These are phyloP conservation scores for Boletus patriciae DNA, from an alignment of 768 basidiomycete species.

Conservation along the genomic window DNA sequence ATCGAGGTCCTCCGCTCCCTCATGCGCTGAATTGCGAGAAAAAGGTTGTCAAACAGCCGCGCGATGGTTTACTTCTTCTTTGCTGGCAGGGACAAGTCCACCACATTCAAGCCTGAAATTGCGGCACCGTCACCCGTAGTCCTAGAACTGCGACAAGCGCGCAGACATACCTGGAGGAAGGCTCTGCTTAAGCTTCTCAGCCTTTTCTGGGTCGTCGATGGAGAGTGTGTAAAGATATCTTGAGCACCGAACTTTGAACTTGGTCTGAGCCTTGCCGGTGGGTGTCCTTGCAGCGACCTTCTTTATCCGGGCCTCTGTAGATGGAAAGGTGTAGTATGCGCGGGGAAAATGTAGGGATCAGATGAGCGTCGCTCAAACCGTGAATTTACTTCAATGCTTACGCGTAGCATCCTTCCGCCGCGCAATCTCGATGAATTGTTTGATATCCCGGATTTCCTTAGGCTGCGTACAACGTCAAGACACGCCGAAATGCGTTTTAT, in stretches of 20 bases:
- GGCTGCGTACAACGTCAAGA: conserved; percentile 53
- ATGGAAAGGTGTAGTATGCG: not conserved
- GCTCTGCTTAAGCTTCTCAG: conserved; percentile 94
- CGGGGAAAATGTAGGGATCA: not conserved
- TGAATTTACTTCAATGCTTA: conserved; percentile 47
- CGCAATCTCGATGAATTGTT: conserved; percentile 96
- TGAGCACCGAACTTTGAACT: conserved; percentile 98
- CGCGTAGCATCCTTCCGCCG: conserved; percentile 96
- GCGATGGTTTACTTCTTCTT: conserved; percentile 68
- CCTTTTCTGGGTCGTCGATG: conserved; percentile 95
- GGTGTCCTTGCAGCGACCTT: conserved; percentile 73
- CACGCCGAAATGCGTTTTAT: not conserved
- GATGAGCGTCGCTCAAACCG: not conserved
- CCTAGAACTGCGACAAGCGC: not conserved
- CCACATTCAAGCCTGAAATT: conserved; percentile 62
- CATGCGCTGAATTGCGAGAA: not conserved
- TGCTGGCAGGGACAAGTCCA: conserved; percentile 58
- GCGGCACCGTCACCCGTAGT: not conserved
- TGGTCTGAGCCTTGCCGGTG: conserved; percentile 79
- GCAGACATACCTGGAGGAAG: conserved; percentile 83
- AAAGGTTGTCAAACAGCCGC: conserved; percentile 7
- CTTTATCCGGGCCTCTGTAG: conserved; percentile 96
- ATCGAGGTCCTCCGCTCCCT: conserved; percentile 4
- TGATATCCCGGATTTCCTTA: conserved; percentile 98
- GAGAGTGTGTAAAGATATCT: conserved; percentile 97